A percentile compares a stretch with the other conserved stretches of the same genome.
phyloP scores from a whole-genome alignment of 257 asterid genomes.

The Solanum chmielewskii region DNA sequence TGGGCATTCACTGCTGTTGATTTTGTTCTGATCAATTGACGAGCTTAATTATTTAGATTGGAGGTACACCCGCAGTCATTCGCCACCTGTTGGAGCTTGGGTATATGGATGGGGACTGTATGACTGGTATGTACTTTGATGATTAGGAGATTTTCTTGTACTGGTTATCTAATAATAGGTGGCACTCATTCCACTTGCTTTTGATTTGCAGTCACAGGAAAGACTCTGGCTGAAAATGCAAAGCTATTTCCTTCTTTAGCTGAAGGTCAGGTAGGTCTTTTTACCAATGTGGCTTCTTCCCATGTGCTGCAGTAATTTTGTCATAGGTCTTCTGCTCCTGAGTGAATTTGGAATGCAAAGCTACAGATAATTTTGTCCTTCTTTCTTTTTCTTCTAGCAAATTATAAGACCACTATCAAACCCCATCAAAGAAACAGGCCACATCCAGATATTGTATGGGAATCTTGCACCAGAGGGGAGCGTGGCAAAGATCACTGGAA shows the following conservation, averaged over 20 bases:
- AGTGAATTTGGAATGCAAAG: background rate
- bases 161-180: background rate
- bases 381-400: conserved; percentile 47
- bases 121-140: conserved; percentile 41
- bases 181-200: background rate
- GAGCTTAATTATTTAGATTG: conserved; percentile 43
- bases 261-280: conserved; percentile 64
- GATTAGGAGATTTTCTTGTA: background rate
- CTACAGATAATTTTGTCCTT: background rate
- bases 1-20: background rate
- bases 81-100: conserved; percentile 75
- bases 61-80: conserved; percentile 91
- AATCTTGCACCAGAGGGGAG: conserved; percentile 97
- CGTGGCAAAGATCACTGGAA: conserved; percentile 96
- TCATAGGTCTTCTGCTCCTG: background rate
- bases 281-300: background rate
- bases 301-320: background rate
- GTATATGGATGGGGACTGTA: conserved; percentile 71
- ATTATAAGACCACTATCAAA: conserved; percentile 75
- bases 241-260: conserved; percentile 68
- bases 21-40: background rate
- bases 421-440: conserved; percentile 92
- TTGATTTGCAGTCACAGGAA: conserved; percentile 62
- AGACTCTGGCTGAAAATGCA: conserved; percentile 91
- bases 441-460: conserved; percentile 85